Evolutionary conservation across 148 eudicot genomes (phyloP), one percentile per base, ranked within the genome.

Genomic region (Silene conica): DNA sequence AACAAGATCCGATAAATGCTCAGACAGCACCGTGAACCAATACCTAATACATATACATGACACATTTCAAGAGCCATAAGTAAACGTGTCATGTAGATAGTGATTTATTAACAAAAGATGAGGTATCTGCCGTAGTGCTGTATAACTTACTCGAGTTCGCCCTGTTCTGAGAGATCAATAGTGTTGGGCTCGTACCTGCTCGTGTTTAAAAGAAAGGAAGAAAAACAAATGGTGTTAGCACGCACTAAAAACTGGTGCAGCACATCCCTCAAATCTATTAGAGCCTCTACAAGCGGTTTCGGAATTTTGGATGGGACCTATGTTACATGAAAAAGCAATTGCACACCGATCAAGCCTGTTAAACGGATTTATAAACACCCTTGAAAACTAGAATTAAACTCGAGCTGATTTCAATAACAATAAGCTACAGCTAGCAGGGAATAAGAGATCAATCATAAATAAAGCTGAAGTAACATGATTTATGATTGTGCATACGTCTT

Each of bases 171-270:
- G 73, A 95, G 93, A 80, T 95, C 99, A 46, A 95, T 86, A 26
- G 99, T 95, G 81, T 92, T 95, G 38, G 97, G 99, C 76, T 95
- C 97, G 72, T 95, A 95, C 66, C 99, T 95, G 89, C 70, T 76
- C 62, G 79, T 10, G 66, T 66, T 34, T 8, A 46, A 64, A 9
- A 50, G 55, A 9, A 71, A n/a, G 9, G 0, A 9, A 50, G 55
- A 9, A 71, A n/a, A 14, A 3, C 19, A 3, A 6, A 21, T 19
- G 41, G n/a, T 43, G 8, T 59, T 54, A 70, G 67, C 45, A 55
- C 16, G n/a, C 63, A 60, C 13, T 23, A 3, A 31, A 71, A 41
- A 41, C 52, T 5, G 5, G 6, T 38, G 71, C 22, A 77, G 3
- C 14, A 48, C 56, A 77, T 8, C 34, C 34, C 34, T 31, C 20